Evolutionary conservation across 2,329 filamentous ascomycete species (phyloP).

Genomic region (Neofusicoccum kwambonambiense): DNA sequence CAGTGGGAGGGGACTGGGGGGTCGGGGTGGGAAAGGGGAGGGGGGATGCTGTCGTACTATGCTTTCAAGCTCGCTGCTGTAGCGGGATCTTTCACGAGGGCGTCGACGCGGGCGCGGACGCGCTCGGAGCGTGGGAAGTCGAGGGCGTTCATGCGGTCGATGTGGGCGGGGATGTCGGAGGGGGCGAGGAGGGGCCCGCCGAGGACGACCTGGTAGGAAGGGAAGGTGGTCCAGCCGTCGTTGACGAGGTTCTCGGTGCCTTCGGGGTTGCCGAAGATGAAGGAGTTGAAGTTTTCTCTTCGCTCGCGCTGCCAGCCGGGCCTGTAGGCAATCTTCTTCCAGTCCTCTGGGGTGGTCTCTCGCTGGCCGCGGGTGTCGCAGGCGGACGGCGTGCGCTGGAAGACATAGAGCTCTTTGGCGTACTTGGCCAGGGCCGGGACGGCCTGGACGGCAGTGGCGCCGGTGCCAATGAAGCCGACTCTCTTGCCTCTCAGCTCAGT

Average conservation of each 20-base stretch:
- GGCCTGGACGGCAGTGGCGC: conserved; percentile 30
- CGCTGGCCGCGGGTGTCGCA: conserved; percentile 39
- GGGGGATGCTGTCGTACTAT: conserved; percentile 47
- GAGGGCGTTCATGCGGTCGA: conserved; percentile 34
- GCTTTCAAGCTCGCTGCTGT: conserved; percentile 56
- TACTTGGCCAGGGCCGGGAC: conserved; percentile 27
- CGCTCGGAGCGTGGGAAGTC: conserved; percentile 41
- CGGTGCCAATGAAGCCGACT: conserved; percentile 30
- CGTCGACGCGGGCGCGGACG: conserved; percentile 18
- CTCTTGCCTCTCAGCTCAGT: conserved; percentile 20
- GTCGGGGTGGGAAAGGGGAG: too few relatives aligned
- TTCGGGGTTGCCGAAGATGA: conserved; percentile 33
- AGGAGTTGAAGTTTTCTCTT: conserved; percentile 45
- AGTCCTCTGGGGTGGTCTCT: conserved; percentile 44
- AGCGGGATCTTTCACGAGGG: conserved; percentile 39
- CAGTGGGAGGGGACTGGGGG: too few relatives aligned
- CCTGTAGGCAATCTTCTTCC: conserved; percentile 32
- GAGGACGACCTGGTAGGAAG: too few relatives aligned
- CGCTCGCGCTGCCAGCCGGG: conserved; percentile 53
- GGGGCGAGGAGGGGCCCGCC: too few relatives aligned
- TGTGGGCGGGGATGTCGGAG: conserved; percentile 21
- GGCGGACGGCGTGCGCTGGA: conserved; percentile 35
- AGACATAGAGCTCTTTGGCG: conserved; percentile 24
- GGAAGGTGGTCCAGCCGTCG: conserved; percentile 45
- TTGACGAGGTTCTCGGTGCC: conserved; percentile 43